Conservation (phyloP, 805 yeast genomes). For the Suhomyces kilbournensis region DNA sequence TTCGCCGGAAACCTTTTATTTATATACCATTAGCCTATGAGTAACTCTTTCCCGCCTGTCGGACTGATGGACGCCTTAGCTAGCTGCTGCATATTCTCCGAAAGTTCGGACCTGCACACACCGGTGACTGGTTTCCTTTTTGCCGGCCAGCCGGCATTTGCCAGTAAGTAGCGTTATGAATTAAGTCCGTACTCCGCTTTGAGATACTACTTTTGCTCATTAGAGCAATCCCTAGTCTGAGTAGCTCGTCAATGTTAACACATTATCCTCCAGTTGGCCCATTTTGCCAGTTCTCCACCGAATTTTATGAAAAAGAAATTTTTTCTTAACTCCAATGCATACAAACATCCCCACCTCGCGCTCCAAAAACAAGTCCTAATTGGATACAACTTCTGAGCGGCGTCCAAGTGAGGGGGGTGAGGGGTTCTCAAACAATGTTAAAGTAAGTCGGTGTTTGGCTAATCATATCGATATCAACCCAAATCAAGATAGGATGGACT, state of each 20-base stretch:
- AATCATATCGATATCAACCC: background rate
- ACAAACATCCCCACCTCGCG: background rate
- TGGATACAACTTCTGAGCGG: background rate
- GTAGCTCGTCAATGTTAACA: background rate
- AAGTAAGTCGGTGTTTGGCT: background rate
- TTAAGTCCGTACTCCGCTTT: background rate
- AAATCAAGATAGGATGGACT: background rate
- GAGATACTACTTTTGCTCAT: background rate
- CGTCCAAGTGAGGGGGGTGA: conserved; percentile 1
- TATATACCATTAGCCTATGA: background rate
- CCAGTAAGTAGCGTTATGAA: background rate
- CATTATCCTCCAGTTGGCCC: background rate
- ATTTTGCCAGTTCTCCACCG: background rate
- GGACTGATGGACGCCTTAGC: conserved; percentile 2
- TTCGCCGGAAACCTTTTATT: background rate
- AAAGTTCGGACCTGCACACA: background rate
- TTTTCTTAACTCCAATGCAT: background rate
- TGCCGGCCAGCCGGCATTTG: background rate
- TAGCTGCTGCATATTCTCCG: background rate
- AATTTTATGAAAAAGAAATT: background rate
- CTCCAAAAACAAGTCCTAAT: background rate
- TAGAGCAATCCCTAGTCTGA: background rate
- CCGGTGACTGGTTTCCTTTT: background rate
- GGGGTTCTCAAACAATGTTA: background rate
- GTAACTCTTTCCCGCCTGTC: background rate